phyloP scores from a whole-genome alignment of 164 flowering plant genomes.

The Macadamia tetraphylla region DNA sequence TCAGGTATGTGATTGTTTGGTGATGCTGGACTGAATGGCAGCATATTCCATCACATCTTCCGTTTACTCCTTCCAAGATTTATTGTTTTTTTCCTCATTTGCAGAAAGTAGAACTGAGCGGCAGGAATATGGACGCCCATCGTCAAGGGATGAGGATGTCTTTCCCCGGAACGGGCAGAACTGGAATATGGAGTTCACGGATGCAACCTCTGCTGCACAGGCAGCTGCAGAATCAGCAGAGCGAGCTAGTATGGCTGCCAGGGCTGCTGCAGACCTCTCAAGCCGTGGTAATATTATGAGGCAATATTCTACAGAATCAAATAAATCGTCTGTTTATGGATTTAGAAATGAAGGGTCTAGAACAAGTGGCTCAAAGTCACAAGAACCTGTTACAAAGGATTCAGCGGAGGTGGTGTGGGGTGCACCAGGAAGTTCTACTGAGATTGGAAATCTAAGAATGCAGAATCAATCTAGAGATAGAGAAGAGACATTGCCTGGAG shows the following conservation, averaged over 20 bases:
- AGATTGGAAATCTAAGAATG: neutral
- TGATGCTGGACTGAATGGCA: neutral
- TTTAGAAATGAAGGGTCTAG: constrained; percentile 5
- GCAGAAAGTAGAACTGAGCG: constrained; percentile 27
- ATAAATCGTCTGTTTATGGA: constrained; percentile 12
- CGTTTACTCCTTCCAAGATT: neutral
- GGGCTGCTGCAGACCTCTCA: constrained; percentile 91
- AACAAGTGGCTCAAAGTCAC: constrained; percentile 5
- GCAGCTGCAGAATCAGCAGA: constrained; percentile 99
- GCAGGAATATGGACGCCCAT: constrained; percentile 23
- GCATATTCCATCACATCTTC: neutral
- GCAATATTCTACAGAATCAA: constrained; percentile 40
- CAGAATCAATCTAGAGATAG: constrained; percentile 8
- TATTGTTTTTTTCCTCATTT: constrained; percentile 5
- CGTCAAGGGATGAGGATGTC: constrained; percentile 18
- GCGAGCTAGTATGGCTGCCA: constrained; percentile 87
- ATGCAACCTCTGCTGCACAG: constrained; percentile 90
- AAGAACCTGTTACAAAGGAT: constrained; percentile 1
- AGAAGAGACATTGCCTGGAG: constrained; percentile 15
- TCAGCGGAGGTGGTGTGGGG: constrained; percentile 3
- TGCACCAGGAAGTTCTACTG: constrained; percentile 3
- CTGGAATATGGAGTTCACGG: constrained; percentile 83
- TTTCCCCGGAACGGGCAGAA: constrained; percentile 26
- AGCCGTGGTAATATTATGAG: constrained; percentile 31
- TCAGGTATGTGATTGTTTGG: constrained; percentile 31